Evolutionary conservation across 768 basidiomycete genomes (phyloP), one percentile per base, ranked within the genome.

Genomic region (Candolleomyces eurysporus): DNA sequence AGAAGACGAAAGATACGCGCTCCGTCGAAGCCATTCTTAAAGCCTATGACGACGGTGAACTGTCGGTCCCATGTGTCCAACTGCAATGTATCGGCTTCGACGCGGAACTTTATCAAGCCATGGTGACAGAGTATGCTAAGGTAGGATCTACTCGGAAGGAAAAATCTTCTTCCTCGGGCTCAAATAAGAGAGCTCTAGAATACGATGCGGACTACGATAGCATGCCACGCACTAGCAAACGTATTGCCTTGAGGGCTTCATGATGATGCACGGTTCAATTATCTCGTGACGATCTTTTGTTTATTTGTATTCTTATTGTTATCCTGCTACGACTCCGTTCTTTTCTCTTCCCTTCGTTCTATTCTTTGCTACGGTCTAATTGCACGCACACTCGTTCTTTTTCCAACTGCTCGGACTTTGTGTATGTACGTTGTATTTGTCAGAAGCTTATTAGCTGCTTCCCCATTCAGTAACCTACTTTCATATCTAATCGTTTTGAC

Each of bases 51-150:
- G 59, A 64, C 16, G 83, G 83, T 17, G 63, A 73, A 56, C 70
- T 80, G 19, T 66, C 64, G 11, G 80, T 81, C 10, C 83, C 82
- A 5, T 85, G 84, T 63, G 80, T 84, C 49, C 73, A 74, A 49
- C 70, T 86, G 36, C 72, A 76, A 57, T 83, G 78, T 64, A 67
- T 79, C 21, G 74, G 70, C 40, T 85, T 81, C 67, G 76, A 83
- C 64, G 68, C 76, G 14, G 69, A 68, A 31, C 72, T 86, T 13
- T 77, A 74, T 61, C 60, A 61, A 3, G 73, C 71, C 5, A 26
- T 61, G 61, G 30, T 61, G 36, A 48, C 19, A 30, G 39, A 51
- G 40, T 48, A 48, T 31, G 52, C 60, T n/a, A 57, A 56, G 14
- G n/a, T 31, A 16, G 32, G 17, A 9, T 11, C 52, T 11, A 36